Evolutionary conservation across 2,329 filamentous ascomycete genomes (phyloP).

Genomic region (Hirsutella minnesotensis): DNA sequence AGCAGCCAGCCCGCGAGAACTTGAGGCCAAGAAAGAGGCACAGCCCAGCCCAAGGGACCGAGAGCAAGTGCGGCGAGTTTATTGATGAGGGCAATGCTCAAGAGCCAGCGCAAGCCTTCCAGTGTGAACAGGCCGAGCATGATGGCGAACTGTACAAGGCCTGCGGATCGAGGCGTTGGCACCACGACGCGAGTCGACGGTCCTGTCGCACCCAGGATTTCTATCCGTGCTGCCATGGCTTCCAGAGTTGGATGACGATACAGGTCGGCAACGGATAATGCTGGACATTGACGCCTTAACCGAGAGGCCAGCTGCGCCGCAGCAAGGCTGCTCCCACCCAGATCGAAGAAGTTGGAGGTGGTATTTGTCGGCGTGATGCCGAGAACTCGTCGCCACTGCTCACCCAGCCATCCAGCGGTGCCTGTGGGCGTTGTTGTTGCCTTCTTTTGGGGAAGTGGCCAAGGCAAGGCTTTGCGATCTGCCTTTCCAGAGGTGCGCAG

Average conservation of each 20-base stretch:
- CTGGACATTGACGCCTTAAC: conserved; percentile 7
- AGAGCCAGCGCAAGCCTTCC: background rate
- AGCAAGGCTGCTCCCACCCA: conserved; percentile 11
- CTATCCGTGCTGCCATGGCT: conserved; percentile 7
- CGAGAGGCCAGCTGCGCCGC: conserved; percentile 12
- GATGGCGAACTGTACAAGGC: conserved; percentile 7
- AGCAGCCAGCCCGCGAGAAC: background rate
- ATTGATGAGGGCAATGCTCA: background rate
- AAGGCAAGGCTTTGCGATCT: conserved; percentile 10
- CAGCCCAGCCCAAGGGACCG: background rate
- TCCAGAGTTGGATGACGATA: conserved; percentile 9
- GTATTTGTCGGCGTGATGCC: conserved; percentile 4
- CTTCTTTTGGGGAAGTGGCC: conserved; percentile 1
- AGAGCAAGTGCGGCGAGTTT: background rate
- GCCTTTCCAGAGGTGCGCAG: conserved; percentile 12
- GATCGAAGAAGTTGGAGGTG: conserved; percentile 10
- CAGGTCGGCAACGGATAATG: conserved; percentile 10
- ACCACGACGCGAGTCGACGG: conserved; percentile 6
- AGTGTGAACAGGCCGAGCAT: conserved; percentile 4
- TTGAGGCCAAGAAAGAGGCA: background rate
- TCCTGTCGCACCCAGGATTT: conserved; percentile 6
- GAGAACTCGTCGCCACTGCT: conserved; percentile 10
- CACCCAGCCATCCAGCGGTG: conserved; percentile 9
- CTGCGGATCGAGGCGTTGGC: conserved; percentile 9
- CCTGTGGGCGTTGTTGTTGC: background rate